These are phyloP conservation scores for Drechslera avenae DNA, from an alignment of 2,329 filamentous ascomycete genomes.

Conservation along the genomic window DNA sequence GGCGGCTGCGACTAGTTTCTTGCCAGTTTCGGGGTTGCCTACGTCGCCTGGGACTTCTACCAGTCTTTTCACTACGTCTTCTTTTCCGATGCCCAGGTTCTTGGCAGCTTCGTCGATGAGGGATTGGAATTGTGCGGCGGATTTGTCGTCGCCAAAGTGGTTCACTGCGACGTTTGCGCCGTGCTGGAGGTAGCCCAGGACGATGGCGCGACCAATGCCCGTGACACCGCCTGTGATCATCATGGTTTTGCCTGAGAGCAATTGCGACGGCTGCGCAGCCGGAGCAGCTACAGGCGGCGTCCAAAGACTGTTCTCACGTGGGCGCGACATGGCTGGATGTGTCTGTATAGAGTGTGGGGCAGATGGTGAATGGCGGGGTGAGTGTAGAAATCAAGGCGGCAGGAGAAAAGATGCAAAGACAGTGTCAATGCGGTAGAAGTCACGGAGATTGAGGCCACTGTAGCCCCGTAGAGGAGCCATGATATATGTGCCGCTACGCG, in stretches of 20 bases:
- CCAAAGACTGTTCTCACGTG: constrained; percentile 20
- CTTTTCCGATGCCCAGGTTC: constrained; percentile 18
- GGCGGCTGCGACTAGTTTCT: constrained; percentile 68
- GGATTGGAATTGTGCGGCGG: constrained; percentile 53
- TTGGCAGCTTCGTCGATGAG: constrained; percentile 52
- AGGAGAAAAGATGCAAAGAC: background rate
- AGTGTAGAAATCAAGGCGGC: background rate
- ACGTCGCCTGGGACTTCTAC: constrained; percentile 79
- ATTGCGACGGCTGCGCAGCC: constrained; percentile 35
- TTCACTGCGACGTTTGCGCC: constrained; percentile 82
- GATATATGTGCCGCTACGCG: constrained; percentile 19
- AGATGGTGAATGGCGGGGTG: constrained; percentile 1
- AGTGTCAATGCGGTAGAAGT: background rate
- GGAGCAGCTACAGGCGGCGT: background rate
- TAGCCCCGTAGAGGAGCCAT: constrained; percentile 12
- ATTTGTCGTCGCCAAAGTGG: constrained; percentile 67
- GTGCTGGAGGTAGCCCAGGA: constrained; percentile 76
- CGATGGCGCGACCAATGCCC: constrained; percentile 85
- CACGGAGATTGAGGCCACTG: background rate
- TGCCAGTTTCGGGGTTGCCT: constrained; percentile 72
- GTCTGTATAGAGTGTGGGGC: constrained; percentile 8
- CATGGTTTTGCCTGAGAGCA: constrained; percentile 76
- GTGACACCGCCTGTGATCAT: constrained; percentile 87
- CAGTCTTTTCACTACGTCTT: constrained; percentile 52
- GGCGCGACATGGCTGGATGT: constrained; percentile 7